These are phyloP conservation scores for Sophora flavescens DNA, from an alignment of 306 rosid genomes.

Conservation along the genomic window DNA sequence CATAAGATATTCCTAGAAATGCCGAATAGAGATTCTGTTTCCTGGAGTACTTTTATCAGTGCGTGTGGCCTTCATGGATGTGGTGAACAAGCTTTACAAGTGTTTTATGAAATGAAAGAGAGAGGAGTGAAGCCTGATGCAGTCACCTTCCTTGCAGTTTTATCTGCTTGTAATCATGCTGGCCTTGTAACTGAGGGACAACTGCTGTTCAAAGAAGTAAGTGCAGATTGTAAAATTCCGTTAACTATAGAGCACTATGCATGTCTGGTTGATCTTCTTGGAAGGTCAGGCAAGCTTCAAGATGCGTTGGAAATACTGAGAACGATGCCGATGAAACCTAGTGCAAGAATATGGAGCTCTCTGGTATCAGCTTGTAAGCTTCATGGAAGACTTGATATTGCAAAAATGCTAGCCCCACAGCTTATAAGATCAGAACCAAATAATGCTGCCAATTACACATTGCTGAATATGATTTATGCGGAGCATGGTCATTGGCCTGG, in stretches of 20 bases:
- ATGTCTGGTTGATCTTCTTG: constrained; percentile 70
- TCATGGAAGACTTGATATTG: constrained; percentile 66
- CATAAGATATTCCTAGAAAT: constrained; percentile 58
- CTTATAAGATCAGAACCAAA: constrained; percentile 66
- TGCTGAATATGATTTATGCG: constrained; percentile 63
- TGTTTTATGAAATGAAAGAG: constrained; percentile 65
- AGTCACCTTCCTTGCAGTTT: constrained; percentile 59
- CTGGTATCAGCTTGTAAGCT: constrained; percentile 69
- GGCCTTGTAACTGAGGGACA: constrained; percentile 70
- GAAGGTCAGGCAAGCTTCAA: constrained; percentile 72
- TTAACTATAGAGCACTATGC: constrained; percentile 64
- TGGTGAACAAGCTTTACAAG: constrained; percentile 63
- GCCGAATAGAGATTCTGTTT: constrained; percentile 58
- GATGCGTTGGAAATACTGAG: constrained; percentile 61
- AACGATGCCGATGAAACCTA: constrained; percentile 69
- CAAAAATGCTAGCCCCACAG: constrained; percentile 57
- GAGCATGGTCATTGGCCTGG: constrained; percentile 68
- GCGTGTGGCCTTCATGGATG: constrained; percentile 71
- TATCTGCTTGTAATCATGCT: constrained; percentile 77
- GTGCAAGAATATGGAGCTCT: constrained; percentile 67
- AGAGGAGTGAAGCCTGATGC: constrained; percentile 59
- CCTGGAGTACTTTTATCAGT: constrained; percentile 67
- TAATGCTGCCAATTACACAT: constrained; percentile 63
- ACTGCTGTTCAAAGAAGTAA: constrained; percentile 51
- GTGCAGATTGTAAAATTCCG: constrained; percentile 44